phyloP scores from a whole-genome alignment of 2,329 filamentous ascomycete species.

The Fusarium nygamai region DNA sequence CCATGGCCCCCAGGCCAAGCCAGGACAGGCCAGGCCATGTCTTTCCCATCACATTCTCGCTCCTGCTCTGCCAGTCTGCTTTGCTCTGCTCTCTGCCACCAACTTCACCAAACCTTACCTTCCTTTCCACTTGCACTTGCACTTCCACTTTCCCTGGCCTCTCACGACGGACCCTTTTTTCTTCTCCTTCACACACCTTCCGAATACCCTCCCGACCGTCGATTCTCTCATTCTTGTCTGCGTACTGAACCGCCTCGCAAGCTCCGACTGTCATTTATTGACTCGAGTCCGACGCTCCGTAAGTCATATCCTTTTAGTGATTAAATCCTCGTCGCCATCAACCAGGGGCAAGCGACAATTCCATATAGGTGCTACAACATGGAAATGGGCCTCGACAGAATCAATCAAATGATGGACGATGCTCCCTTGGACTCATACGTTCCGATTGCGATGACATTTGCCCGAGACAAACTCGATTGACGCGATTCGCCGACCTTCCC shows the following conservation, averaged over 20 bases:
- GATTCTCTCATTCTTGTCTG: slow-evolving; percentile 34
- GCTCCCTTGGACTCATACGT: slow-evolving; percentile 19
- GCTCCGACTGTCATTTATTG: slow-evolving; percentile 34
- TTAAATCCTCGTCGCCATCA: slow-evolving; percentile 7
- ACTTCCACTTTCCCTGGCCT: slow-evolving; percentile 35
- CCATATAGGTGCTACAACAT: slow-evolving; percentile 1
- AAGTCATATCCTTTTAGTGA: slow-evolving; percentile 29
- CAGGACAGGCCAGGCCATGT: slow-evolving; percentile 15
- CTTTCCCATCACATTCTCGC: slow-evolving; percentile 27
- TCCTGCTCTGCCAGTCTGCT: slow-evolving; percentile 22
- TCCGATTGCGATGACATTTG: slow-evolving; percentile 10
- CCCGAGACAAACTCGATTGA: slow-evolving; percentile 20
- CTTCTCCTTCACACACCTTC: slow-evolving; percentile 34
- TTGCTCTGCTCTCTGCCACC: slow-evolving; percentile 26
- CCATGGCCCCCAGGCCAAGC: slow-evolving; percentile 22
- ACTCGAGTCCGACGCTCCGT: slow-evolving; percentile 38
- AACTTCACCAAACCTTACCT: slow-evolving; percentile 25
- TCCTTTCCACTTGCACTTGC: slow-evolving; percentile 30
- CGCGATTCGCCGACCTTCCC: slow-evolving; percentile 3
- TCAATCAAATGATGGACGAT: slow-evolving; percentile 26
- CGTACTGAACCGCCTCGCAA: slow-evolving; percentile 27
- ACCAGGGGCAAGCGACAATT: slow-evolving; percentile 10
- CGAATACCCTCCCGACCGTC: slow-evolving; percentile 33
- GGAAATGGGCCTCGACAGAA: slow-evolving; percentile 18
- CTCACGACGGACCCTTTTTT: slow-evolving; percentile 41